phyloP scores from a whole-genome alignment of 1,284 basidiomycete species.

The Irpex sp. region DNA sequence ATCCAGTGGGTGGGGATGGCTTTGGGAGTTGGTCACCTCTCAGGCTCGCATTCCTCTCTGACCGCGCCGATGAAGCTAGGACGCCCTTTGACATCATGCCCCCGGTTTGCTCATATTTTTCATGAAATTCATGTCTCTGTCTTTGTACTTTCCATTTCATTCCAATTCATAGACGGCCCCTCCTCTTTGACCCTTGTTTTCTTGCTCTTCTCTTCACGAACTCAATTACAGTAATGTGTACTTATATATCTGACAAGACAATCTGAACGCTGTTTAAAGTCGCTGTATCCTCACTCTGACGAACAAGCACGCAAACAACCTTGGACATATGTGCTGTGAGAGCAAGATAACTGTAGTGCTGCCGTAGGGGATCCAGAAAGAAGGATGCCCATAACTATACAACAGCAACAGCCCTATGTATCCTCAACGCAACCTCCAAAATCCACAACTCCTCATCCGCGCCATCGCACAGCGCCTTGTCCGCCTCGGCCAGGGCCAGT shows the following conservation, averaged over 20 bases:
- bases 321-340: too few species aligned
- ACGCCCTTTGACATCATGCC: too few species aligned
- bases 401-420: constrained; percentile 53
- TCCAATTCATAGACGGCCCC: not conserved
- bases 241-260: not conserved
- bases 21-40: too few species aligned
- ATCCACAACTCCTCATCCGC: constrained; percentile 98
- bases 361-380: too few species aligned
- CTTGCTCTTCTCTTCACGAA: not conserved
- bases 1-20: too few species aligned
- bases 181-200: not conserved
- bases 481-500: constrained; percentile 87
- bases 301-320: too few species aligned
- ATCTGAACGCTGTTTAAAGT: not conserved
- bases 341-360: too few species aligned
- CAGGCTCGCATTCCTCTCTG: too few species aligned
- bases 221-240: not conserved
- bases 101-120: not conserved
- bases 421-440: constrained; percentile 76
- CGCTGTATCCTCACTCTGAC: too few species aligned
- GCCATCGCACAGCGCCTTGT: constrained; percentile 94
- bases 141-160: not conserved
- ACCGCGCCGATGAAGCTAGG: too few species aligned
- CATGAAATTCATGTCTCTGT: not conserved
- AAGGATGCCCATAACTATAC: too few species aligned